A percentile compares a stretch with the other conserved stretches of the same genome.
Evolutionary conservation across 177 flowering plant species (phyloP).

Genomic region (Vitis hybrid): DNA sequence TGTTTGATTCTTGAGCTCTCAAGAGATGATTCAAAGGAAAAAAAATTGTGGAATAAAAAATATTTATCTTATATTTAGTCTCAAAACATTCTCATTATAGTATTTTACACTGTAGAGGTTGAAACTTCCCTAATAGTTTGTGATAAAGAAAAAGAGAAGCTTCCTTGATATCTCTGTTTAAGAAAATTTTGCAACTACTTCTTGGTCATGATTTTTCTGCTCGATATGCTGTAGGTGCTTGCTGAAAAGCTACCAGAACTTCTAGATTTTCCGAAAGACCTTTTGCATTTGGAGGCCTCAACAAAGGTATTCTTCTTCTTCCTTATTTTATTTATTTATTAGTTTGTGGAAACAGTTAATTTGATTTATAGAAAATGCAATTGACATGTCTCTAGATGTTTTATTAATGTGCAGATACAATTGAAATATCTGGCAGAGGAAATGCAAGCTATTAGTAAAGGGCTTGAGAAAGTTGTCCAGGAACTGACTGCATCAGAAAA

Average conservation of each 20-base stretch:
- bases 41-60: no score
- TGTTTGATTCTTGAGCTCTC: no score
- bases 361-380: not conserved
- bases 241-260: conserved; percentile 57
- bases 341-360: not conserved
- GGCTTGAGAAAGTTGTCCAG: conserved; percentile 66
- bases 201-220: not conserved
- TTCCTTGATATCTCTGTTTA: not conserved
- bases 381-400: not conserved
- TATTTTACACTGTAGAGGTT: no score
- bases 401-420: conserved; percentile 45
- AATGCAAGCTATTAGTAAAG: conserved; percentile 73
- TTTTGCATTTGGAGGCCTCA: conserved; percentile 56
- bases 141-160: not conserved
- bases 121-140: no score
- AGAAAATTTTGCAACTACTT: not conserved
- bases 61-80: no score
- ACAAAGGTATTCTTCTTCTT: conserved; percentile 39
- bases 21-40: no score
- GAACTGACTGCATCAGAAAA: conserved; percentile 57
- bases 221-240: conserved; percentile 40
- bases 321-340: not conserved
- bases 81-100: no score
- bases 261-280: conserved; percentile 57
- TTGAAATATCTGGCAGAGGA: conserved; percentile 70